Evolutionary conservation across 1,284 basidiomycete species (phyloP), one percentile per base, ranked within the genome.

Genomic region (Neonothopanus nambi): DNA sequence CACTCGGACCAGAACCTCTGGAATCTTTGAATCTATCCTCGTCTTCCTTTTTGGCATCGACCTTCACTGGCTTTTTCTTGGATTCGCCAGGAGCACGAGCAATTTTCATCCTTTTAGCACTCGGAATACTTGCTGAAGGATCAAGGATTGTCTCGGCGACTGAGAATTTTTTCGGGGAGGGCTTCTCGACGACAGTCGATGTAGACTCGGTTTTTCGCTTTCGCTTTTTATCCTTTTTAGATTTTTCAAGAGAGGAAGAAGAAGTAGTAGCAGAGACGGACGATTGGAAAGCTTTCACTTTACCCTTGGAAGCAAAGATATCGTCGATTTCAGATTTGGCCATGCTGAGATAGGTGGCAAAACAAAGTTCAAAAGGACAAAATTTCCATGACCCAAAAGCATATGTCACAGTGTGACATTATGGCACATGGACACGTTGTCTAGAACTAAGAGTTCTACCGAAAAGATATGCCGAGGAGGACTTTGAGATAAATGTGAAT

Each of bases 321-420:
- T 80, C 81, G 77, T 91, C 89, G 67, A 91, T 91, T 77, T 91
- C 88, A 43, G 85, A 85, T 72, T 75, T 76, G 60, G 70, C 57
- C 71, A 74, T 73, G 62, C 13, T 33, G 30, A 33, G n/a, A n/a
- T n/a, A n/a, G n/a, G n/a, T 9, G 13, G 30, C 13, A 33, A 33
- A 3, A 9, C 9, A 28, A 28, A 11, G 11, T 11, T 28, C 26
- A 11, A 28, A 28, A 11, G 11, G 13, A 9, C 9, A 9, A 48
- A 35, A n/a, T 57, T 57, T 13, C 15, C 18, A 41, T 30, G 53
- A 46, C 42, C n/a, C n/a, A 59, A 61, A 55, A 44, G 23, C 36
- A 35, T 26, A 11, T 43, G 8, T 17, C n/a, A n/a, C n/a, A 26
- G 18, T 26, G 33, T 24, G 17, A 43, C 24, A 26, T 13, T 18